Evolutionary conservation across 2,329 filamentous ascomycete species (phyloP), one percentile per base, ranked within the genome.

Genomic region (Talaromyces marneffei): DNA sequence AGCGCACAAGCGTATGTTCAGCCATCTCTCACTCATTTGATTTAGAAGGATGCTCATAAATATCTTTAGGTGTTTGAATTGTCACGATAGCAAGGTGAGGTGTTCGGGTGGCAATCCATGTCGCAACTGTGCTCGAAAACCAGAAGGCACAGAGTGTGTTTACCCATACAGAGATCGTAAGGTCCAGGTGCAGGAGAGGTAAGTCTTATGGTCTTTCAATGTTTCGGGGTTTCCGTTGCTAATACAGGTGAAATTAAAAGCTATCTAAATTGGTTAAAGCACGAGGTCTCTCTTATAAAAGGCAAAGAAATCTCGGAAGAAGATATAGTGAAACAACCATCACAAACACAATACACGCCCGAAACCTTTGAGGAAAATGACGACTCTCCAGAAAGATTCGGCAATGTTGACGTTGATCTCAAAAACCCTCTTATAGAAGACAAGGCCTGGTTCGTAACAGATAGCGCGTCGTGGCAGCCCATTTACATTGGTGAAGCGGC

Each of bases 401-500:
- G 35, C 20, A 61, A 57, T 53, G 54, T 52, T 1, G 62, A 64
- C 35, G 56, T 62, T 4, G 53, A 64, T 18, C 60, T 64, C 39
- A 58, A 61, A 27, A 64, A 64, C 9, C 62, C 62, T 3, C 44
- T 64, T 8, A 64, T 62, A 18, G 62, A 64, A 53, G 62, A 64
- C 57, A 59, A 59, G 16, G 62, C 62, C 33, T 64, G 62, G 62
- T 64, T 64, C 23, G 62, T 64, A 2, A 57, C 56, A 39, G 62
- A 64, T 46, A 61, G 59, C 29, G 57, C 53, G 23, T 64, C 62
- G 5, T 59, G 60, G 37, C 62, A 64, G 10, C 62, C 62, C 0
- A 62, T 64, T 18, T 64, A 64, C 53, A 62, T 64, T 14, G 62
- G 62, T 23, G 62, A 64, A 33, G 62, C 62, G 4, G 62, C 62